Evolutionary conservation across 306 rosid species (phyloP).

Genomic region (Gleditsia sinensis): DNA sequence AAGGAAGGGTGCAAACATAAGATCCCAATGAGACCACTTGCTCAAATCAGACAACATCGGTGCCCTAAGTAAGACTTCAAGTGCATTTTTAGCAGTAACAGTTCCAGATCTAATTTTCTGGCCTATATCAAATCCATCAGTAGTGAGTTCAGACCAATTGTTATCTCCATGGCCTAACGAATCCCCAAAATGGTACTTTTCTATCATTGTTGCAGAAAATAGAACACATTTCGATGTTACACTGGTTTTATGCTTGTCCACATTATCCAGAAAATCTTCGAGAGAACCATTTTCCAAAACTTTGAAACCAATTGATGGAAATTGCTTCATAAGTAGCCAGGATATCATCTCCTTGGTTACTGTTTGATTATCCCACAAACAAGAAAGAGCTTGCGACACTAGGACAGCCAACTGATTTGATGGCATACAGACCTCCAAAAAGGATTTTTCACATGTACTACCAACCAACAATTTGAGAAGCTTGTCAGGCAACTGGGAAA

Average conservation of each 20-base stretch:
- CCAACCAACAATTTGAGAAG: slow-evolving; percentile 48
- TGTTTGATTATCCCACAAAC: slow-evolving; percentile 59
- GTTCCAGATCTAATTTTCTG: slow-evolving; percentile 40
- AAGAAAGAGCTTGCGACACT: slow-evolving; percentile 74
- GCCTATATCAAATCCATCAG: slow-evolving; percentile 31
- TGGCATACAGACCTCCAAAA: slow-evolving; percentile 63
- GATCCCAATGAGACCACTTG: slow-evolving; percentile 96
- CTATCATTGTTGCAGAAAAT: slow-evolving; percentile 68
- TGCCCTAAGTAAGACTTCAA: slow-evolving; percentile 64
- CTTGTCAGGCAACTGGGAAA: slow-evolving; percentile 63
- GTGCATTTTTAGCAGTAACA: slow-evolving; percentile 62
- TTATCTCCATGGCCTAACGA: slow-evolving; percentile 46
- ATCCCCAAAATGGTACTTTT: slow-evolving; percentile 40
- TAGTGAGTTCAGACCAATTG: slow-evolving; percentile 35
- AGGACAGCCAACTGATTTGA: slow-evolving; percentile 64
- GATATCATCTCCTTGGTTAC: slow-evolving; percentile 58
- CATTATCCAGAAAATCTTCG: slow-evolving; percentile 55
- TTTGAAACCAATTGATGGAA: slow-evolving; percentile 69
- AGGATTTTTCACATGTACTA: slow-evolving; percentile 43
- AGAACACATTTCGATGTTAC: slow-evolving; percentile 61
- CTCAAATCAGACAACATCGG: slow-evolving; percentile 85
- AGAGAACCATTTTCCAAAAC: slow-evolving; percentile 52
- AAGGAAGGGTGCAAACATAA: slow-evolving; percentile 72
- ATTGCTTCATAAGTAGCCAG: slow-evolving; percentile 69
- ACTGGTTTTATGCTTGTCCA: slow-evolving; percentile 47